These are phyloP conservation scores for Euphorbia pulcherrima DNA, from an alignment of 345 rosid species.

Conservation along the genomic window DNA sequence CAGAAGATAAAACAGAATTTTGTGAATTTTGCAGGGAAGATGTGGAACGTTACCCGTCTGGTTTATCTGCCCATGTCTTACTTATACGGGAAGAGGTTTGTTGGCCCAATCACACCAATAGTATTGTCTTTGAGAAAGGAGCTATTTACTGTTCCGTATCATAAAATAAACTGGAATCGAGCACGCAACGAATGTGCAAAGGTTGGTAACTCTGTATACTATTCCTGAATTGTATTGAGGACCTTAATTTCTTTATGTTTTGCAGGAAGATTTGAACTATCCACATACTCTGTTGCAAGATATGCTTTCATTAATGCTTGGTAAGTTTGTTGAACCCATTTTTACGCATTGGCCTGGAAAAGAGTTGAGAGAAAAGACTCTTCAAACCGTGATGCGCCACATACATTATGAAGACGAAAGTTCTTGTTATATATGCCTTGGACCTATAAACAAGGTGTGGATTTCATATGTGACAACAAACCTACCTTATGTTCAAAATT, in stretches of 20 bases:
- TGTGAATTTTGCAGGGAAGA: slow-evolving; percentile 19
- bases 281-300: slow-evolving; percentile 84
- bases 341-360: slow-evolving; percentile 74
- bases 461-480: neutral
- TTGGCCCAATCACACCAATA: slow-evolving; percentile 22
- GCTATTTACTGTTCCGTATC: slow-evolving; percentile 62
- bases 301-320: slow-evolving; percentile 64
- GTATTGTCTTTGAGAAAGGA: slow-evolving; percentile 43
- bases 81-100: slow-evolving; percentile 28
- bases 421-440: slow-evolving; percentile 77
- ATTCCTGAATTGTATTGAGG: no score
- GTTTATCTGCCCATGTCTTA: slow-evolving; percentile 37
- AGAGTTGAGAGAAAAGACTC: slow-evolving; percentile 73
- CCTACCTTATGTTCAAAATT: neutral
- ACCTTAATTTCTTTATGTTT: slow-evolving; percentile 33
- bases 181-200: slow-evolving; percentile 73
- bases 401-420: slow-evolving; percentile 90
- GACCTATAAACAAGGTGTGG: slow-evolving; percentile 77
- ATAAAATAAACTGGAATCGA: slow-evolving; percentile 66
- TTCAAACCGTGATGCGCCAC: slow-evolving; percentile 51
- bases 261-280: slow-evolving; percentile 85
- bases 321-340: slow-evolving; percentile 62
- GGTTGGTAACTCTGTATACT: slow-evolving; percentile 39
- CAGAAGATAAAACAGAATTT: neutral
- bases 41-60: slow-evolving; percentile 33